Conservation (phyloP, 2,329 filamentous ascomycete species). For the Dothideomycetes sp. region DNA sequence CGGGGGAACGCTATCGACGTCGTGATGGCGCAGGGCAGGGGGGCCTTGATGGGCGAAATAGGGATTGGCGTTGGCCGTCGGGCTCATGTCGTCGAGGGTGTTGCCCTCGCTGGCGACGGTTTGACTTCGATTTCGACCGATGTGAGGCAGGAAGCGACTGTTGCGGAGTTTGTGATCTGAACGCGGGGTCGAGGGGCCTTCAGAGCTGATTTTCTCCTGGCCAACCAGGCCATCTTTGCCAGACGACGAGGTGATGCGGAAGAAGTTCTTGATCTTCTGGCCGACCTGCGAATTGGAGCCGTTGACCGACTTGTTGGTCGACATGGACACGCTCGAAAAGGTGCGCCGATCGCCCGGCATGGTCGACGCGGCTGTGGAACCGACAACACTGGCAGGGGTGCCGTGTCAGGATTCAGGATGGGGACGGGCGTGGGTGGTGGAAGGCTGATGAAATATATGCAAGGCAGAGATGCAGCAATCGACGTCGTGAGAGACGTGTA, state of each 20-base stretch:
- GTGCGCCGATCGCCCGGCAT: conserved; percentile 37
- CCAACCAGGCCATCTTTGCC: conserved; percentile 30
- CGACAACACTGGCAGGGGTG: neutral
- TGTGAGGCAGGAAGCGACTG: conserved; percentile 79
- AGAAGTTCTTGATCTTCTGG: conserved; percentile 60
- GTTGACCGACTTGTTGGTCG: conserved; percentile 39
- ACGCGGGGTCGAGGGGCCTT: conserved; percentile 39
- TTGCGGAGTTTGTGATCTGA: conserved; percentile 64
- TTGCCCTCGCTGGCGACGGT: conserved; percentile 92
- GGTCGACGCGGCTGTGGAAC: conserved; percentile 28
- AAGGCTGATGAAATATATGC: conserved; percentile 1
- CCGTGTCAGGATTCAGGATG: neutral
- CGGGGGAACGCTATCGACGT: conserved; percentile 84
- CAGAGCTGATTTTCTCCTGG: conserved; percentile 27
- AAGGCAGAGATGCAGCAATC: neutral
- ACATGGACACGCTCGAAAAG: conserved; percentile 35
- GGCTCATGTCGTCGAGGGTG: conserved; percentile 81
- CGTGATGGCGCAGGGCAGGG: conserved; percentile 86
- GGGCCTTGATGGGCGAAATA: conserved; percentile 97
- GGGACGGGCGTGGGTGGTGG: neutral
- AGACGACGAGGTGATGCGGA: conserved; percentile 51
- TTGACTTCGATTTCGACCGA: conserved; percentile 77
- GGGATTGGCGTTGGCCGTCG: conserved; percentile 88
- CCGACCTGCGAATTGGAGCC: conserved; percentile 47
- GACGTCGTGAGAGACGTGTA: conserved; percentile 5